Percentiles rank a stretch among this genome's conserved stretches.
These are phyloP conservation scores for Penstemon newberryi DNA, from an alignment of 257 asterid genomes.

Conservation along the genomic window DNA sequence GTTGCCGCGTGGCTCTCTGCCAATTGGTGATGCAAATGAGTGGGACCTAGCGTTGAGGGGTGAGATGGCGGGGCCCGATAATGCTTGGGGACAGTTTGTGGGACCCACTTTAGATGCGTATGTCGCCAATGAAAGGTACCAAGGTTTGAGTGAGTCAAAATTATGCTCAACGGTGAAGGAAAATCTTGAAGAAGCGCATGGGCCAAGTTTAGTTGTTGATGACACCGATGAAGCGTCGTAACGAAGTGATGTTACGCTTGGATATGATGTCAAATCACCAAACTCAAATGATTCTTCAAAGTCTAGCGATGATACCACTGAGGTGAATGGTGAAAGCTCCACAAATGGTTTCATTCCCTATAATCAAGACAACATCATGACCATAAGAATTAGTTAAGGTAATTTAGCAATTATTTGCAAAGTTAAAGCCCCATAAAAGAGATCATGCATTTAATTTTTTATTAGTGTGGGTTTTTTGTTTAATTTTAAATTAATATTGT, in stretches of 20 bases:
- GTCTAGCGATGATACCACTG: conserved; percentile 66
- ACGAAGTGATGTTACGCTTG: conserved; percentile 70
- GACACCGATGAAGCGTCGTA: conserved; percentile 53
- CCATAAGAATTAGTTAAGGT: neutral
- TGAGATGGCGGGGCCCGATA: conserved; percentile 68
- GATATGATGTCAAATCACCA: conserved; percentile 49
- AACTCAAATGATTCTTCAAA: conserved; percentile 72
- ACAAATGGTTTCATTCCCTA: conserved; percentile 88
- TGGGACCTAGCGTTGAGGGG: conserved; percentile 75
- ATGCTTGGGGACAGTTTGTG: conserved; percentile 25
- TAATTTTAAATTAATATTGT: too few relatives aligned
- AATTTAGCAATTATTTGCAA: too few relatives aligned
- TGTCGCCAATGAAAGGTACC: conserved; percentile 71
- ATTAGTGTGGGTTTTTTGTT: too few relatives aligned
- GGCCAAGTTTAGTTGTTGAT: conserved; percentile 52
- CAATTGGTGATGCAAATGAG: conserved; percentile 87
- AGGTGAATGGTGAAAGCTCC: conserved; percentile 58
- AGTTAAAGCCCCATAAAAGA: too few relatives aligned
- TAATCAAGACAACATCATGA: neutral
- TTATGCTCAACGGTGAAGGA: conserved; percentile 88
- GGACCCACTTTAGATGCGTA: conserved; percentile 66
- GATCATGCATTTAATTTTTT: too few relatives aligned
- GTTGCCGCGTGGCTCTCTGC: conserved; percentile 51
- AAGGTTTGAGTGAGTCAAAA: conserved; percentile 79
- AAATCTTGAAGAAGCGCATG: conserved; percentile 83